Evolutionary conservation across 2,329 filamentous ascomycete genomes (phyloP).

Genomic region (Orbilia oligospora): DNA sequence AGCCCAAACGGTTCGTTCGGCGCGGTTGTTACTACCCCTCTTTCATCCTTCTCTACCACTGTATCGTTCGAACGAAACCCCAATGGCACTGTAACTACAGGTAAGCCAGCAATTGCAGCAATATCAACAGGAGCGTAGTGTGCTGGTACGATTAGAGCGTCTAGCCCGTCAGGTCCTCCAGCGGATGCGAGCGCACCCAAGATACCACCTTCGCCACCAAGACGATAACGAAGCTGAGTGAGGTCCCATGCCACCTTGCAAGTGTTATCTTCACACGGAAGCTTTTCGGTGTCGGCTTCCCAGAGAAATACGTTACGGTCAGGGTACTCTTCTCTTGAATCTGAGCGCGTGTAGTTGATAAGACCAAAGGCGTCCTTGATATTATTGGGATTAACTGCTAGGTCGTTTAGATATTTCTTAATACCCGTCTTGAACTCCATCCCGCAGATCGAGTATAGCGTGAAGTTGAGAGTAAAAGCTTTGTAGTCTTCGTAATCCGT

Average conservation of each 20-base stretch:
- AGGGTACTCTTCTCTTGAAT: conserved; percentile 48
- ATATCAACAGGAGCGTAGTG: conserved; percentile 26
- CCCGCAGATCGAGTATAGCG: background rate
- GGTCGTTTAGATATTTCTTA: conserved; percentile 43
- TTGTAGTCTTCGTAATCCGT: conserved; percentile 23
- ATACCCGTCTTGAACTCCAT: conserved; percentile 55
- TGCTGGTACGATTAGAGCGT: conserved; percentile 49
- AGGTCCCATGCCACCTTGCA: conserved; percentile 38
- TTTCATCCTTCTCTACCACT: conserved; percentile 5
- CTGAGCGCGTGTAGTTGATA: conserved; percentile 39
- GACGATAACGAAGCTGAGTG: conserved; percentile 33
- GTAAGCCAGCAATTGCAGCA: conserved; percentile 45
- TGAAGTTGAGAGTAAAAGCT: conserved; percentile 10
- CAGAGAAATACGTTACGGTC: conserved; percentile 45
- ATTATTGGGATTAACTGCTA: conserved; percentile 42
- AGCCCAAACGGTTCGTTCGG: conserved; percentile 44
- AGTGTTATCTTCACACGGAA: conserved; percentile 47
- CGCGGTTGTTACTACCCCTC: conserved; percentile 34
- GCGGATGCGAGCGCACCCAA: conserved; percentile 43
- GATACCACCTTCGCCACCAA: conserved; percentile 47
- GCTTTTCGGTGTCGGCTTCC: conserved; percentile 24
- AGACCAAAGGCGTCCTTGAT: conserved; percentile 33
- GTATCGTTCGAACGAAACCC: conserved; percentile 39
- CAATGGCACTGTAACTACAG: conserved; percentile 45
- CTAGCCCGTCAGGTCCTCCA: conserved; percentile 25